Conservation (phyloP, 371 early-diverging fungal species). For the Circinella minor region DNA sequence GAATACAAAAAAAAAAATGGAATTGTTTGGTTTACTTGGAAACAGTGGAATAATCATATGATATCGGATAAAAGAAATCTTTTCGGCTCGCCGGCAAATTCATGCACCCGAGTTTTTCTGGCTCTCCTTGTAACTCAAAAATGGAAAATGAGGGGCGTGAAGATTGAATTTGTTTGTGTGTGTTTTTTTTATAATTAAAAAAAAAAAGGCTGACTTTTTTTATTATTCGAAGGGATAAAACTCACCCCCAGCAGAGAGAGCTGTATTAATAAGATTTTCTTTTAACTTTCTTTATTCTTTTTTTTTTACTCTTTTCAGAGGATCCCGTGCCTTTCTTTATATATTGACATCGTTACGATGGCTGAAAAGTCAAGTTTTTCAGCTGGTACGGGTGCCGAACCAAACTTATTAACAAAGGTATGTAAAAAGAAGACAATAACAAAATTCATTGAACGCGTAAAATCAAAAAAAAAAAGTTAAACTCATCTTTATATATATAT, state of each 20-base stretch:
- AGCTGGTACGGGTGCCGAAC: slow-evolving; percentile 8
- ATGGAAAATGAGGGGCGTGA: not conserved
- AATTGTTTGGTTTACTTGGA: too few species aligned
- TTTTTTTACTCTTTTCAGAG: not conserved
- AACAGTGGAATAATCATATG: too few species aligned
- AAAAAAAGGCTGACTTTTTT: not conserved
- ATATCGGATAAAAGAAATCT: too few species aligned
- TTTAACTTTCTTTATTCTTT: not conserved
- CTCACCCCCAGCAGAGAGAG: too few species aligned
- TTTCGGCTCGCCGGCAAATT: too few species aligned
- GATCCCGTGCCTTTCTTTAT: slow-evolving; percentile 1
- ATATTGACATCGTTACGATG: not conserved
- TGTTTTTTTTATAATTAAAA: too few species aligned
- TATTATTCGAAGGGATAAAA: too few species aligned
- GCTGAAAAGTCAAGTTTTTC: slow-evolving; percentile 17
- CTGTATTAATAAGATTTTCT: not conserved
- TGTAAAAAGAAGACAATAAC: not conserved
- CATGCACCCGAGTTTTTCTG: too few species aligned
- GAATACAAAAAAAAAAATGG: too few species aligned
- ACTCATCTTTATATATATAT: not conserved
- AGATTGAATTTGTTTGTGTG: not conserved
- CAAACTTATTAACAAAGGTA: slow-evolving; percentile 10
- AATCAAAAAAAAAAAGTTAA: not conserved
- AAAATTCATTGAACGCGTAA: not conserved
- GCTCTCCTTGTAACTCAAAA: not conserved